Evolutionary conservation across 1,139 yeast species (phyloP).

Genomic region (Blastobotrys proliferans): DNA sequence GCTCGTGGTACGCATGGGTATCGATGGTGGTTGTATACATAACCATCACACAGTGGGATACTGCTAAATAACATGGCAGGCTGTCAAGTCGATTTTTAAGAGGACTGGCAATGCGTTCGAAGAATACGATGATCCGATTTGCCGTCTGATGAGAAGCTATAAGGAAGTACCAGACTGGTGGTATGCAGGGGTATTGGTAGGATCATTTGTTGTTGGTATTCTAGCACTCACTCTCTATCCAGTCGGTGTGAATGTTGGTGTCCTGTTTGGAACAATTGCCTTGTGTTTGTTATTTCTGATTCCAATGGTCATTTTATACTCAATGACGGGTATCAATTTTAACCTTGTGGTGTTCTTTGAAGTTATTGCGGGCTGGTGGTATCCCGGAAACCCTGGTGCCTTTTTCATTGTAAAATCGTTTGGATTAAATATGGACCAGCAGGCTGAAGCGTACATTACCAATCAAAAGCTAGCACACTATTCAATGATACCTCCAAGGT

Average conservation of each 20-base stretch:
- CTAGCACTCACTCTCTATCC: conserved; percentile 43
- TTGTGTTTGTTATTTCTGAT: conserved; percentile 53
- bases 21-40: conserved; percentile 27
- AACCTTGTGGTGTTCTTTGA: conserved; percentile 50
- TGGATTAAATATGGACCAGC: conserved; percentile 56
- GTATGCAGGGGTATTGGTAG: conserved; percentile 44
- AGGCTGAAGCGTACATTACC: conserved; percentile 40
- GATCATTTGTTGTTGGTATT: conserved; percentile 48
- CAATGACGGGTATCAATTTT: conserved; percentile 51
- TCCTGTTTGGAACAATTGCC: conserved; percentile 51
- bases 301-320: conserved; percentile 44
- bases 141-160: conserved; percentile 46
- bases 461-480: conserved; percentile 62
- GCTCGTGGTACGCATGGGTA: conserved; percentile 35
- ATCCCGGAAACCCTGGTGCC: conserved; percentile 61
- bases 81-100: background rate
- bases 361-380: conserved; percentile 55
- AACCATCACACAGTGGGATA: conserved; percentile 18
- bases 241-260: conserved; percentile 44
- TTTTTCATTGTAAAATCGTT: conserved; percentile 50
- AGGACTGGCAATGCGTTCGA: conserved; percentile 24
- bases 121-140: conserved; percentile 39
- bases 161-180: conserved; percentile 63
- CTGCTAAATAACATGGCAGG: conserved; percentile 1
- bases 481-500: conserved; percentile 53